These are phyloP conservation scores for Citrus unshiu DNA, from an alignment of 345 rosid species.

Conservation along the genomic window DNA sequence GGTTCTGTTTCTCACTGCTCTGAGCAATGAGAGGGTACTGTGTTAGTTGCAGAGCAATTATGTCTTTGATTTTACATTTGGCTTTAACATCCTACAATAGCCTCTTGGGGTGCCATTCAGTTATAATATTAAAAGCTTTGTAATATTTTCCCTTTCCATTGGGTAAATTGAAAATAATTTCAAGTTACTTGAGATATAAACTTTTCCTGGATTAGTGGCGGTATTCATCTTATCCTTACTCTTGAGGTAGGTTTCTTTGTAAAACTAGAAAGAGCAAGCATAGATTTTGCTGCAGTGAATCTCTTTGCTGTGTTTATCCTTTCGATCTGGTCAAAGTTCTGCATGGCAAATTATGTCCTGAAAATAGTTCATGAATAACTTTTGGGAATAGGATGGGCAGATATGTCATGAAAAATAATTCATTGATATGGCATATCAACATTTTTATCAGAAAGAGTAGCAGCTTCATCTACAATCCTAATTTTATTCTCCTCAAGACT, in stretches of 20 bases:
- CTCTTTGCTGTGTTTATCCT: background rate
- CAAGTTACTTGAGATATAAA: background rate
- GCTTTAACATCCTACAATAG: background rate
- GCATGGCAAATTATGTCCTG: background rate
- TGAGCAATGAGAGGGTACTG: background rate
- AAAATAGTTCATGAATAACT: background rate
- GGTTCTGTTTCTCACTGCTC: background rate
- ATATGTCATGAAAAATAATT: background rate
- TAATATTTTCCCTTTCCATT: background rate
- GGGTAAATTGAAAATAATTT: background rate
- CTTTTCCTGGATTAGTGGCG: background rate
- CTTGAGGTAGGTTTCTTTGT: background rate
- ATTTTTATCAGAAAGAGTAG: background rate
- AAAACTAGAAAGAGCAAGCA: background rate
- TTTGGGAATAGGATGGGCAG: background rate
- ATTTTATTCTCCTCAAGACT: background rate
- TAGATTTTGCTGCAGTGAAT: background rate
- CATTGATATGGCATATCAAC: slow-evolving; percentile 1
- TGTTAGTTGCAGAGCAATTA: background rate
- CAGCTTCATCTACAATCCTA: background rate
- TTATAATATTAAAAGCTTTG: background rate
- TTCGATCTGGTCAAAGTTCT: background rate
- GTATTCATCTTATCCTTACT: background rate
- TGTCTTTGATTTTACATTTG: background rate
- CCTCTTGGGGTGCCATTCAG: background rate